Conservation (phyloP, 148 eudicot genomes). For the Polygonum maritimum region DNA sequence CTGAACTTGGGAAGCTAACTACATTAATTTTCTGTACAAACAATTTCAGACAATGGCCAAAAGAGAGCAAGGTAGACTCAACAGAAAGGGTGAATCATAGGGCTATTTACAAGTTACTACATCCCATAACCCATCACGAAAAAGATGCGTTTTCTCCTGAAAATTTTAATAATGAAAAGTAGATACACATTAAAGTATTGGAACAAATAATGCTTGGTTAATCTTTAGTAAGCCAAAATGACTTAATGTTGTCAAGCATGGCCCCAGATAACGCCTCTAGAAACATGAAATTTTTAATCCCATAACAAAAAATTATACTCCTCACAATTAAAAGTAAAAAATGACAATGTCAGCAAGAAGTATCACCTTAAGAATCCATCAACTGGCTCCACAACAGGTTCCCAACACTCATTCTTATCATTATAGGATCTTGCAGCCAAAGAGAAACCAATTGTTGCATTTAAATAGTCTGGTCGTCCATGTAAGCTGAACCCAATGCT, state of each 20-base stretch:
- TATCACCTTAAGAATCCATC: slow-evolving; percentile 84
- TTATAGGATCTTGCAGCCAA: slow-evolving; percentile 84
- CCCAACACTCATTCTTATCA: slow-evolving; percentile 93
- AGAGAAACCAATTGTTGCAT: slow-evolving; percentile 64
- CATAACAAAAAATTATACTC: neutral
- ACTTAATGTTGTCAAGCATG: neutral
- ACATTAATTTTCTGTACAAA: neutral
- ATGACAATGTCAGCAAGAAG: neutral
- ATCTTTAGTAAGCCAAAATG: neutral
- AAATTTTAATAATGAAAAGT: neutral
- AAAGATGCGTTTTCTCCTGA: neutral
- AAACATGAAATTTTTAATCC: neutral
- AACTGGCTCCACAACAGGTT: slow-evolving; percentile 89
- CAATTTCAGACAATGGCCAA: neutral
- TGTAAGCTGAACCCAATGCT: slow-evolving; percentile 64
- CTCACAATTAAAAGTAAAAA: neutral
- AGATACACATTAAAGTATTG: neutral
- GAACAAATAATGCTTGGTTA: neutral
- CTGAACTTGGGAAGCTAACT: neutral
- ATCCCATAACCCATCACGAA: neutral
- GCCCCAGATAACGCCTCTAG: neutral
- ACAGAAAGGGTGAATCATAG: neutral
- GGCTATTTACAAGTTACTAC: neutral
- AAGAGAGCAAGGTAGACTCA: neutral
- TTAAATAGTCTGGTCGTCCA: slow-evolving; percentile 62